These are phyloP conservation scores for Gigaspora rosea DNA, from an alignment of 192 early-diverging fungal species.

Conservation along the genomic window DNA sequence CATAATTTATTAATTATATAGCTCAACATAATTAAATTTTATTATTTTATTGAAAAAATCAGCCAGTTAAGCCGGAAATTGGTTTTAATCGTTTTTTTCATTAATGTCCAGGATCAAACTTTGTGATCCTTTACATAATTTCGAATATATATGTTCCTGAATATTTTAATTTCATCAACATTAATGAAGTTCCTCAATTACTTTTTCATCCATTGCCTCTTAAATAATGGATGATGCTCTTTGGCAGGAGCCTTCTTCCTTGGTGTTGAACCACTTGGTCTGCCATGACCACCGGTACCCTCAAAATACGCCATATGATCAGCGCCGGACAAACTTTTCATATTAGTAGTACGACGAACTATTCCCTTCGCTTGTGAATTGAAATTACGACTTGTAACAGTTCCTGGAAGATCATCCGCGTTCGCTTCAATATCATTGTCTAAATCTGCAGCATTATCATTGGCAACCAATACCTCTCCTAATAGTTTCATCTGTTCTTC, in stretches of 20 bases:
- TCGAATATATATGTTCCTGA: too few relatives aligned
- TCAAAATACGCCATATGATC: conserved; percentile 97
- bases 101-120: too few relatives aligned
- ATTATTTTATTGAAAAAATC: too few relatives aligned
- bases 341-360: conserved; percentile 57
- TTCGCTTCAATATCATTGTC: conserved; percentile 66
- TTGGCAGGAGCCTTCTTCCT: conserved; percentile 19
- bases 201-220: conserved; percentile 22
- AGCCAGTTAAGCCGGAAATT: too few relatives aligned
- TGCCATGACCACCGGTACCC: conserved; percentile 28
- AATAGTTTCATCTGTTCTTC: conserved; percentile 83
- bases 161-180: too few relatives aligned
- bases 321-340: conserved; percentile 84
- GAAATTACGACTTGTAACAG: conserved; percentile 40
- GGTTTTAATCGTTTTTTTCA: too few relatives aligned
- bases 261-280: conserved; percentile 1
- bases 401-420: conserved; percentile 58
- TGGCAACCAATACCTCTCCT: conserved; percentile 76
- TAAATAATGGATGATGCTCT: conserved; percentile 35
- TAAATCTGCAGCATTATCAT: conserved; percentile 58
- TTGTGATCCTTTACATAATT: too few relatives aligned
- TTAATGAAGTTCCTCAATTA: too few relatives aligned
- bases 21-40: too few relatives aligned
- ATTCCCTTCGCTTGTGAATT: conserved; percentile 47
- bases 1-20: too few relatives aligned